phyloP scores from a whole-genome alignment of 2,329 filamentous ascomycete genomes.

The Zalaria sp. region DNA sequence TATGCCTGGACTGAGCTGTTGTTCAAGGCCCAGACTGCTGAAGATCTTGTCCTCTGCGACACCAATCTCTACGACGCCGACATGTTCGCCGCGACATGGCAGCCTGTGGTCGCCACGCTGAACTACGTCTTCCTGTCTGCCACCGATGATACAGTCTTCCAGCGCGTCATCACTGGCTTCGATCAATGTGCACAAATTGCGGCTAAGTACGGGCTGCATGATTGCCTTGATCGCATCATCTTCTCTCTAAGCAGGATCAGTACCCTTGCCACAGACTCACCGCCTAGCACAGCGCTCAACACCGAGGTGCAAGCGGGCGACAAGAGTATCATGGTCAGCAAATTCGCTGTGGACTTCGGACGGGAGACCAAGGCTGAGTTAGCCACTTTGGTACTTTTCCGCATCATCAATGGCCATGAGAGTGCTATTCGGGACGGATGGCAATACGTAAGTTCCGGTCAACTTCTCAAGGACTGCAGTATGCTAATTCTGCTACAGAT shows the following conservation, averaged over 20 bases:
- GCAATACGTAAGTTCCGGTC: conserved; percentile 50
- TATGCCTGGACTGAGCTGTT: conserved; percentile 95
- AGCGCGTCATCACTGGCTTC: conserved; percentile 83
- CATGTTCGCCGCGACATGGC: conserved; percentile 96
- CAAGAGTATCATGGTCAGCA: conserved; percentile 95
- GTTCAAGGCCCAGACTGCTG: conserved; percentile 65
- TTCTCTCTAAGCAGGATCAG: conserved; percentile 84
- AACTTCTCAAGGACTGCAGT: neutral
- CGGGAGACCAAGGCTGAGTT: conserved; percentile 87
- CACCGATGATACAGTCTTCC: conserved; percentile 90
- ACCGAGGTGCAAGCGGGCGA: conserved; percentile 89
- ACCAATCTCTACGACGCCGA: conserved; percentile 95
- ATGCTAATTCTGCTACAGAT: conserved; percentile 37
- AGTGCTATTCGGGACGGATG: conserved; percentile 60
- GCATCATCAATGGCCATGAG: conserved; percentile 78
- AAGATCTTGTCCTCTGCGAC: conserved; percentile 62
- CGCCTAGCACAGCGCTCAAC: conserved; percentile 76
- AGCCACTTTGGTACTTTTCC: conserved; percentile 88
- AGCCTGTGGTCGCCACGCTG: conserved; percentile 81
- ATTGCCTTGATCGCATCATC: conserved; percentile 85
- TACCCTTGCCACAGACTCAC: conserved; percentile 60
- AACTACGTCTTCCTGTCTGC: conserved; percentile 99
- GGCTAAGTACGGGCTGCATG: conserved; percentile 65
- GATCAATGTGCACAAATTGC: conserved; percentile 93
- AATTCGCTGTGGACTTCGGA: conserved; percentile 90